Percentiles rank a stretch among this genome's conserved stretches.
Conservation (phyloP, 371 early-diverging fungal genomes). For the Rhizopus sp. region DNA sequence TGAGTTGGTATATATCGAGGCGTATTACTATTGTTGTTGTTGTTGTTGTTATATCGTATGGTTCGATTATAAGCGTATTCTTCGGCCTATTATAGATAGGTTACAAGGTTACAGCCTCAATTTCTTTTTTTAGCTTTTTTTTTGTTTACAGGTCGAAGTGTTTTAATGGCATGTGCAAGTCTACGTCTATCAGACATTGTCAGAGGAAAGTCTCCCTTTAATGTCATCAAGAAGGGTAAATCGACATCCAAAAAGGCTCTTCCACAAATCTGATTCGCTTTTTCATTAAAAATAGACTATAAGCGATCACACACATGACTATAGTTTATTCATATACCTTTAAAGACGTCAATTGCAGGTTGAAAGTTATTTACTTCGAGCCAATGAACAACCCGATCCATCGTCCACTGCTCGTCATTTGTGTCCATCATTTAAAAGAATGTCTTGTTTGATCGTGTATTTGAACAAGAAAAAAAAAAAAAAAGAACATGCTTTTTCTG, state of each 20-base stretch:
- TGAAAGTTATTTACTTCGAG: constrained; percentile 24
- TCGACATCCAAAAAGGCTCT: constrained; percentile 24
- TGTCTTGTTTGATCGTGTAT: constrained; percentile 8
- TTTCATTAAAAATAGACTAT: constrained; percentile 1
- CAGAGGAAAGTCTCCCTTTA: constrained; percentile 19
- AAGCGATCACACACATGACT: neutral
- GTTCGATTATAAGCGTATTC: constrained; percentile 2
- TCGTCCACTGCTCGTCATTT: constrained; percentile 23
- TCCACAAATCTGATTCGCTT: constrained; percentile 28
- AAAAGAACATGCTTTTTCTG: neutral
- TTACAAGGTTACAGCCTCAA: neutral
- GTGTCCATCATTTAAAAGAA: neutral
- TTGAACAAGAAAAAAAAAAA: neutral
- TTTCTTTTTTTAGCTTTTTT: neutral
- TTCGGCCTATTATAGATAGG: constrained; percentile 10
- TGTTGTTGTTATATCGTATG: constrained; percentile 1
- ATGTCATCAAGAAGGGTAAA: constrained; percentile 18
- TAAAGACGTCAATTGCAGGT: constrained; percentile 26
- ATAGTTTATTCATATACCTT: constrained; percentile 11
- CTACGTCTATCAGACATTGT: constrained; percentile 31
- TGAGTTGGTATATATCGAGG: constrained; percentile 4
- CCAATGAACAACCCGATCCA: constrained; percentile 25
- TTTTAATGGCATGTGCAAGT: constrained; percentile 29
- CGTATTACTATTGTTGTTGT: constrained; percentile 6
- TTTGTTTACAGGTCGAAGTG: constrained; percentile 23